Base-by-base conservation (phyloP, 2,329 filamentous ascomycete genomes). In the Lomentospora prolificans region DNA sequence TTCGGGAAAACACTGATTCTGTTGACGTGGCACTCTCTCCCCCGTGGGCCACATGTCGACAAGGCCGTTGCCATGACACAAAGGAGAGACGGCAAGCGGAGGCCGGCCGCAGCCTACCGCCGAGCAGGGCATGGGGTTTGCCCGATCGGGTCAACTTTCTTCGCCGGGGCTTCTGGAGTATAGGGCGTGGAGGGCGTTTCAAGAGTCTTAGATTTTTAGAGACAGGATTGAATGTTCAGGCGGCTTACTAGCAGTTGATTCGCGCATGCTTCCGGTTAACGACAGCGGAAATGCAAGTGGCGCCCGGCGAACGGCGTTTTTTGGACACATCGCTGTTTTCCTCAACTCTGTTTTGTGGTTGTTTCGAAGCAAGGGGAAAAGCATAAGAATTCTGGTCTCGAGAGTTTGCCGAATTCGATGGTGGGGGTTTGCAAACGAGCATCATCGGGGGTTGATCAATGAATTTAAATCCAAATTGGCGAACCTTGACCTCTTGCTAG, bases 261-360 rank as follows among this genome's bases (percentile, higher is more conserved):
- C 19, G 30, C 31, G 36, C 7, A 10, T 17, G 19, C 28, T 46
- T 46, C 28, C 53, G 53, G 53, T 48, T 55, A 31, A 24, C 53
- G 17, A 36, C 53, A 55, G 53, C 53, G 46, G 53, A 39, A 50
- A 51, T n/a, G 46, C 25, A 8, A 27, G 41, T 28, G 44, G 53
- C 44, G 46, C 22, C 36, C 53, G 53, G 53, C 53, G 53, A 55
- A 31, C 53, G 53, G 53, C 53, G 53, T 53, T 41, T 44, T 55
- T 48, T 8, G 24, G 17, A 24, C n/a, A 17, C 33, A 31, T 41
- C 27, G 51, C 22, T 22, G 33, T 31, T 53, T 53, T 14, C 28
- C n/a, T n/a, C n/a, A 19, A 41, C n/a, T 39, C 28, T 8, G 10
- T 25, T 53, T 14, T 22, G 30, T 6, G 36, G 36, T 36, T 24